Evolutionary conservation across 164 flowering plant species (phyloP).

Genomic region (Cinnamomum micranthum): DNA sequence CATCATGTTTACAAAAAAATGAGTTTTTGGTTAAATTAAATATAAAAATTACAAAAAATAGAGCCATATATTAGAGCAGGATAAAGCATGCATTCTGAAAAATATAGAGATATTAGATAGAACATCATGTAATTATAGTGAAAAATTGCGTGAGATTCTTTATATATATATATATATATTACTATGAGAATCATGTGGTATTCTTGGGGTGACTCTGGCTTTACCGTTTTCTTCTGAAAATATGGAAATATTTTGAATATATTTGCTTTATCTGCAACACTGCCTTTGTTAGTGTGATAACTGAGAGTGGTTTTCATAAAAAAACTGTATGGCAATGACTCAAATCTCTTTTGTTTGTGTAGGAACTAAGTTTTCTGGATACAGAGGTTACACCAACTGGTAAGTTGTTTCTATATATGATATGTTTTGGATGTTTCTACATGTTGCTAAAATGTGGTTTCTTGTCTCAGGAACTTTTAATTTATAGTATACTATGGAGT

Average conservation of each 20-base stretch:
- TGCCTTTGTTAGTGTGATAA: not conserved
- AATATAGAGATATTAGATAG: too few species aligned
- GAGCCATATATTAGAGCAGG: too few species aligned
- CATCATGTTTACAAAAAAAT: not conserved
- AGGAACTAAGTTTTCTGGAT: constrained; percentile 69
- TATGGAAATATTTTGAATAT: not conserved
- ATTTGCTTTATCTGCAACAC: not conserved
- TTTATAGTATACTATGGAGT: too few species aligned
- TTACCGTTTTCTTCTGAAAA: not conserved
- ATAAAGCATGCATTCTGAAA: too few species aligned
- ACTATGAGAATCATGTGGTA: too few species aligned
- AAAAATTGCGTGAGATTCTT: not conserved
- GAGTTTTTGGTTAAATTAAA: too few species aligned
- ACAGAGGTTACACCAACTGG: constrained; percentile 49
- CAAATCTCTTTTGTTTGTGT: constrained; percentile 7
- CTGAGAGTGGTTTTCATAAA: not conserved
- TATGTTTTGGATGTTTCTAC: not conserved
- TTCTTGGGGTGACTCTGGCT: not conserved
- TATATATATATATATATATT: not conserved
- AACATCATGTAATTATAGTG: too few species aligned
- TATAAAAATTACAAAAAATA: too few species aligned
- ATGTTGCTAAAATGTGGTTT: too few species aligned
- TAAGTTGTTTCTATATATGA: constrained; percentile 21
- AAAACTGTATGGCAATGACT: not conserved
- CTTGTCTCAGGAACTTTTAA: too few species aligned